These are phyloP conservation scores for Magnusiomyces fungicola DNA, from an alignment of 1,139 yeast species.

Conservation along the genomic window DNA sequence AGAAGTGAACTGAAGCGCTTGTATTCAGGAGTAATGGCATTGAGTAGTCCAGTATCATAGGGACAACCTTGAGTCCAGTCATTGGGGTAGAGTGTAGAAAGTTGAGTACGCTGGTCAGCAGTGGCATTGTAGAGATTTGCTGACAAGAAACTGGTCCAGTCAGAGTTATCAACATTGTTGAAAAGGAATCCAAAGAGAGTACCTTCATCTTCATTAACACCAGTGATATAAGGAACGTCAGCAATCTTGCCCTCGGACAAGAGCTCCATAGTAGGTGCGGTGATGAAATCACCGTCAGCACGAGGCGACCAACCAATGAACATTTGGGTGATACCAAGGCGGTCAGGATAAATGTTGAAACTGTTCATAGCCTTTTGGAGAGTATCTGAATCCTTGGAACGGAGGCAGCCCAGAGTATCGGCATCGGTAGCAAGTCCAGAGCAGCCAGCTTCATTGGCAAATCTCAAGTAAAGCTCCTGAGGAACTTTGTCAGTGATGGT, in stretches of 20 bases:
- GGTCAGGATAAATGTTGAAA: neutral
- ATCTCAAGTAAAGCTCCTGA: slow-evolving; percentile 17
- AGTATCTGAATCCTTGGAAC: slow-evolving; percentile 13
- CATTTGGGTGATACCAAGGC: slow-evolving; percentile 7
- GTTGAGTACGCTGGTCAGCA: neutral
- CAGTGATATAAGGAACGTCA: slow-evolving; percentile 20
- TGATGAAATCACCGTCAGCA: slow-evolving; percentile 19
- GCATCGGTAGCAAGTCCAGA: slow-evolving; percentile 5
- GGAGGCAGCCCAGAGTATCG: slow-evolving; percentile 19
- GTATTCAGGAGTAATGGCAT: slow-evolving; percentile 17
- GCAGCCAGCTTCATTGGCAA: slow-evolving; percentile 18
- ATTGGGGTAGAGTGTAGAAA: slow-evolving; percentile 17
- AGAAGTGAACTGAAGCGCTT: slow-evolving; percentile 21
- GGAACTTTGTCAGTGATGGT: slow-evolving; percentile 11
- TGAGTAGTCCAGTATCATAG: slow-evolving; percentile 18
- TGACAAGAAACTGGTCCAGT: neutral
- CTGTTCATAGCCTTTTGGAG: slow-evolving; percentile 17
- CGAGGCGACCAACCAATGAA: slow-evolving; percentile 19
- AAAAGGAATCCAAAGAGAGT: slow-evolving; percentile 16
- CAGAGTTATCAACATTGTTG: slow-evolving; percentile 14
- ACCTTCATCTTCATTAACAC: slow-evolving; percentile 23
- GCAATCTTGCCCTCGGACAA: slow-evolving; percentile 16
- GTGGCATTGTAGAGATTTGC: slow-evolving; percentile 13
- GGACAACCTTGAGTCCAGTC: slow-evolving; percentile 20
- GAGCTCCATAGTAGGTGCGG: slow-evolving; percentile 13